Percentiles rank a stretch among this genome's conserved stretches.
Conservation (phyloP, 495 filamentous ascomycete genomes). For the Xylaria longipes region DNA sequence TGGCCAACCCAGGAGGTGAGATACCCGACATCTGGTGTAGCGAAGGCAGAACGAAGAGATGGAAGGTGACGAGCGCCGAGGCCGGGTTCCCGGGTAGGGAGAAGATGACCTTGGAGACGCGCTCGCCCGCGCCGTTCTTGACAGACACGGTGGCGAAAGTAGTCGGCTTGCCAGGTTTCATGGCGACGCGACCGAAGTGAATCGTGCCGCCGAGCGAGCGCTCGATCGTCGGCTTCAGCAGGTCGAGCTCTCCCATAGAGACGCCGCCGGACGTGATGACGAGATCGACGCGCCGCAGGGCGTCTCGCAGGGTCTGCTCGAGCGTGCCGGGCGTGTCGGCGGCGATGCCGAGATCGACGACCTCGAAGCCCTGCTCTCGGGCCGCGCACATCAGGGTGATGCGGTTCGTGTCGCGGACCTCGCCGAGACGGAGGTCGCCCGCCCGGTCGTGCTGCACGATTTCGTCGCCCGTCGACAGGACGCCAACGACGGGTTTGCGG, state of each 20-base stretch:
- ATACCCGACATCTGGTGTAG: constrained; percentile 74
- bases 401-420: constrained; percentile 92
- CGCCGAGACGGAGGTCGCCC: constrained; percentile 70
- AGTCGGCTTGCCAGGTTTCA: constrained; percentile 98
- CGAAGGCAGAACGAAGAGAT: constrained; percentile 91
- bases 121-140: constrained; percentile 63
- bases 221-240: constrained; percentile 97
- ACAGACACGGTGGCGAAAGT: constrained; percentile 90
- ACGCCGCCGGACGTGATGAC: constrained; percentile 94
- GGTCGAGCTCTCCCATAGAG: constrained; percentile 97
- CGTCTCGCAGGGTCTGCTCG: constrained; percentile 75
- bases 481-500: constrained; percentile 77
- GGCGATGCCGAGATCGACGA: constrained; percentile 86
- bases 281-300: constrained; percentile 76
- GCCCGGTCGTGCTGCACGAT: constrained; percentile 78
- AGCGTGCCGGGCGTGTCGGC: constrained; percentile 79
- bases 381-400: constrained; percentile 83
- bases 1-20: constrained; percentile 69
- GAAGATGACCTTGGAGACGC: constrained; percentile 77
- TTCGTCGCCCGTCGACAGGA: constrained; percentile 95
- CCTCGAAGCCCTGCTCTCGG: constrained; percentile 75
- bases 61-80: constrained; percentile 87
- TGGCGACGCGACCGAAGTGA: constrained; percentile 93
- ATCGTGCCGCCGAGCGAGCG: constrained; percentile 88
- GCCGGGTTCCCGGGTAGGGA: constrained; percentile 94